Conservation (phyloP, 1,284 basidiomycete genomes). For the Rhodotorula mucilaginosa region DNA sequence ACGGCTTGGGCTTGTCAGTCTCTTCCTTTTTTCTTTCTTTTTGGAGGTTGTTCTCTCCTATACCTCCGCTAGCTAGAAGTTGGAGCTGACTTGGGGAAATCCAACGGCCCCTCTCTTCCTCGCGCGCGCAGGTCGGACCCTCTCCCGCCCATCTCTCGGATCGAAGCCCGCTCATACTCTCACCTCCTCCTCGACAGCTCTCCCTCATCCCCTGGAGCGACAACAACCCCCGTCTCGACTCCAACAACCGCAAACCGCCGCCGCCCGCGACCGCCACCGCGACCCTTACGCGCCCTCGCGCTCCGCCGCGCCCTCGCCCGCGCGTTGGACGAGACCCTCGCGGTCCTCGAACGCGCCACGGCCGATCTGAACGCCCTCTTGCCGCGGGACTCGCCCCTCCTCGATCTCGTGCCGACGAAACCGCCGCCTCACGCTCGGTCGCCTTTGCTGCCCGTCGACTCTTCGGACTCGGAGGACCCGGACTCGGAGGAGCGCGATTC, state of each 20-base stretch:
- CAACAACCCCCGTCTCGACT: not conserved
- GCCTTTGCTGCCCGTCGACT: not conserved
- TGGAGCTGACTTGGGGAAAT: too few relatives aligned
- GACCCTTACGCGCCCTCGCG: slow-evolving; percentile 4
- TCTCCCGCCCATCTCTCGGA: slow-evolving; percentile 32
- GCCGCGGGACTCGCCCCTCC: slow-evolving; percentile 15
- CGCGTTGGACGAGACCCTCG: not conserved
- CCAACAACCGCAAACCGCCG: not conserved
- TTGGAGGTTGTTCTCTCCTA: not conserved
- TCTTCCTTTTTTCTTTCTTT: too few relatives aligned
- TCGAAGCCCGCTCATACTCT: slow-evolving; percentile 16
- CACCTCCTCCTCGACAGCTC: slow-evolving; percentile 1
- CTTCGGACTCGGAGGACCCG: not conserved
- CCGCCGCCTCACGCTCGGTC: not conserved
- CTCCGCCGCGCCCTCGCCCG: slow-evolving; percentile 3
- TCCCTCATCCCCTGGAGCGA: not conserved
- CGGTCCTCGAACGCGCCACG: not conserved
- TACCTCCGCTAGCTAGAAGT: too few relatives aligned
- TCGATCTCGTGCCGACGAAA: not conserved
- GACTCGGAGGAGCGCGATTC: not conserved
- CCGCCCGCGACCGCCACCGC: not conserved
- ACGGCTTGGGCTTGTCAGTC: slow-evolving; percentile 22
- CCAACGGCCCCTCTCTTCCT: not conserved
- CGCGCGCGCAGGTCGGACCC: slow-evolving; percentile 19
- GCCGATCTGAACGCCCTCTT: slow-evolving; percentile 8